Conservation (phyloP, 495 filamentous ascomycete species). For the Lasiosphaeria ovina region DNA sequence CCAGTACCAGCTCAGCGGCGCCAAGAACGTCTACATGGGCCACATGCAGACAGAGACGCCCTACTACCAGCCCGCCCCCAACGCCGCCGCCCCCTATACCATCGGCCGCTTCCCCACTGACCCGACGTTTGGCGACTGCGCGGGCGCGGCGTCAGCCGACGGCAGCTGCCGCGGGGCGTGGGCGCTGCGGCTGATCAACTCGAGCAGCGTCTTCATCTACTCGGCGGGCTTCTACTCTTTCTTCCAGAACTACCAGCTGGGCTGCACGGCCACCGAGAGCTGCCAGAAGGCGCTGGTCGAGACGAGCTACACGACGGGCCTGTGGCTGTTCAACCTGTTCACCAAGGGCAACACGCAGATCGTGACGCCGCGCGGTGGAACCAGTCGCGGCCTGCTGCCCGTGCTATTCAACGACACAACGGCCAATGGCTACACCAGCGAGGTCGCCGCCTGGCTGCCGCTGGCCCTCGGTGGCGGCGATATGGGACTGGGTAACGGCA, state of each 20-base stretch:
- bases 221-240: slow-evolving; percentile 77
- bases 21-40: slow-evolving; percentile 68
- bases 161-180: slow-evolving; percentile 68
- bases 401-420: background rate
- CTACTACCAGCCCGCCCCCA: slow-evolving; percentile 84
- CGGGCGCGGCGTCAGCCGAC: slow-evolving; percentile 54
- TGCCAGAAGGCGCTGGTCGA: slow-evolving; percentile 82
- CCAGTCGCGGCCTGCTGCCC: background rate
- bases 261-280: slow-evolving; percentile 63
- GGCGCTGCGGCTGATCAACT: slow-evolving; percentile 71
- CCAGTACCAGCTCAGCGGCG: slow-evolving; percentile 70
- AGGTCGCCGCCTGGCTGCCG: background rate
- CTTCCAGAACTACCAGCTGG: slow-evolving; percentile 78
- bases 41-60: slow-evolving; percentile 85
- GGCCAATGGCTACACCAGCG: slow-evolving; percentile 1
- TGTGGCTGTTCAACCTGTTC: slow-evolving; percentile 65
- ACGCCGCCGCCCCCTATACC: slow-evolving; percentile 61
- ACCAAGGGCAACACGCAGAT: slow-evolving; percentile 80
- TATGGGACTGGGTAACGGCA: background rate
- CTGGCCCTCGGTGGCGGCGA: background rate
- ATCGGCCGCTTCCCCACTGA: slow-evolving; percentile 61
- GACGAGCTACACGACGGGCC: slow-evolving; percentile 63
- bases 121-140: slow-evolving; percentile 65
- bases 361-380: slow-evolving; percentile 54
- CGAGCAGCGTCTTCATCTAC: slow-evolving; percentile 62